A percentile compares a stretch with the other conserved stretches of the same genome.
Conservation (phyloP, 345 rosid genomes). For the Acer campestre region DNA sequence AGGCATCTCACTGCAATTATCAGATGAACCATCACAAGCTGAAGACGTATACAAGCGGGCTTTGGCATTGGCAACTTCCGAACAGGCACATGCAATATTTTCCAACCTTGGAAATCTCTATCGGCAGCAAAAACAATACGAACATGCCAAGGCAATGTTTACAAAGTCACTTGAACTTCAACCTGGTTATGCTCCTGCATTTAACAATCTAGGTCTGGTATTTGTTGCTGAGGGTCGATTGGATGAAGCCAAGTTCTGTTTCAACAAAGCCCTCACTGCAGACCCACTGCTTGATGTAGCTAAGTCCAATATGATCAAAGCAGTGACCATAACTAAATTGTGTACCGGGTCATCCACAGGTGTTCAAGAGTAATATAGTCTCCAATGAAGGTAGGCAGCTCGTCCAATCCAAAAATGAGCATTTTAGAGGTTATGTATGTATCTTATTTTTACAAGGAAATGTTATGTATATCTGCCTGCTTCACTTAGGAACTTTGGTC, state of each 20-base stretch:
- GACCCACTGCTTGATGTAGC: slow-evolving; percentile 94
- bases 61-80: slow-evolving; percentile 57
- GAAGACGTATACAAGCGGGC: slow-evolving; percentile 68
- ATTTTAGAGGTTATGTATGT: not conserved
- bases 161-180: slow-evolving; percentile 77
- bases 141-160: slow-evolving; percentile 89
- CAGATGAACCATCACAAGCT: slow-evolving; percentile 63
- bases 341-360: slow-evolving; percentile 37
- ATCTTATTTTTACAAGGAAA: not conserved
- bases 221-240: slow-evolving; percentile 79
- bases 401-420: not conserved
- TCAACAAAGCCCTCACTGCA: slow-evolving; percentile 64
- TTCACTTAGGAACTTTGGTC: not conserved
- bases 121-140: slow-evolving; percentile 71
- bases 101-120: slow-evolving; percentile 95
- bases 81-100: slow-evolving; percentile 68
- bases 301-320: slow-evolving; percentile 75
- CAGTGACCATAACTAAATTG: slow-evolving; percentile 42
- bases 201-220: slow-evolving; percentile 91
- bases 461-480: not conserved
- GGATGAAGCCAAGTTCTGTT: slow-evolving; percentile 93
- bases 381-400: slow-evolving; percentile 4
- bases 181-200: slow-evolving; percentile 95
- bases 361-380: slow-evolving; percentile 17
- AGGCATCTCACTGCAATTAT: slow-evolving; percentile 87